These are phyloP conservation scores for Laguncularia racemosa DNA, from an alignment of 345 rosid species.

Conservation along the genomic window DNA sequence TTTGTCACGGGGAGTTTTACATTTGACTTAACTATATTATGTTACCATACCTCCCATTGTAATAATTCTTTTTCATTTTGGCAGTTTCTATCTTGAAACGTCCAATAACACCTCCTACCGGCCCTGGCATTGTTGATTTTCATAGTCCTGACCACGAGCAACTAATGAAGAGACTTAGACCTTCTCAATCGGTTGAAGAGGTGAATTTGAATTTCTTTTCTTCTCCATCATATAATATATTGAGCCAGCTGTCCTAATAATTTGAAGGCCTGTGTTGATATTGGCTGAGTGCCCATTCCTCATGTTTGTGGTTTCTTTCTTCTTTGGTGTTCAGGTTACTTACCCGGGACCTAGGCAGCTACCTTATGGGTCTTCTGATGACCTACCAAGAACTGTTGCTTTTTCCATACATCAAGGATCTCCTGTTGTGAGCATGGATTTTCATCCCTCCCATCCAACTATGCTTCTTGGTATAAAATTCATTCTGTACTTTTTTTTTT, in stretches of 20 bases:
- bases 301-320: constrained; percentile 2
- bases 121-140: constrained; percentile 69
- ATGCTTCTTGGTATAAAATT: constrained; percentile 66
- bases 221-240: background rate
- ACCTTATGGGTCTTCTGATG: constrained; percentile 41
- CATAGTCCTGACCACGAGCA: constrained; percentile 77
- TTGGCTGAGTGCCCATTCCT: constrained; percentile 3
- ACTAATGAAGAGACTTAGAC: constrained; percentile 72
- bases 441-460: constrained; percentile 63
- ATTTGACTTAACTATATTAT: too few relatives aligned
- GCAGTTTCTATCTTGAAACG: constrained; percentile 61
- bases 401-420: constrained; percentile 67
- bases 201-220: constrained; percentile 21
- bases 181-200: constrained; percentile 77
- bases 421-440: constrained; percentile 78
- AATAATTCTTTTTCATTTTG: background rate
- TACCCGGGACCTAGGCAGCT: constrained; percentile 54
- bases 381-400: constrained; percentile 80
- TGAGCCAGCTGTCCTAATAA: background rate
- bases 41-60: too few relatives aligned
- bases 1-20: too few relatives aligned
- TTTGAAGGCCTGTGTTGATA: background rate
- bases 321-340: constrained; percentile 39
- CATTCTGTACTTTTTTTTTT: constrained; percentile 2
- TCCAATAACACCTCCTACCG: constrained; percentile 66